A percentile compares a stretch with the other conserved stretches of the same genome.
Evolutionary conservation across 1,284 basidiomycete species (phyloP).

Genomic region (Butyriboletus appendiculatus): DNA sequence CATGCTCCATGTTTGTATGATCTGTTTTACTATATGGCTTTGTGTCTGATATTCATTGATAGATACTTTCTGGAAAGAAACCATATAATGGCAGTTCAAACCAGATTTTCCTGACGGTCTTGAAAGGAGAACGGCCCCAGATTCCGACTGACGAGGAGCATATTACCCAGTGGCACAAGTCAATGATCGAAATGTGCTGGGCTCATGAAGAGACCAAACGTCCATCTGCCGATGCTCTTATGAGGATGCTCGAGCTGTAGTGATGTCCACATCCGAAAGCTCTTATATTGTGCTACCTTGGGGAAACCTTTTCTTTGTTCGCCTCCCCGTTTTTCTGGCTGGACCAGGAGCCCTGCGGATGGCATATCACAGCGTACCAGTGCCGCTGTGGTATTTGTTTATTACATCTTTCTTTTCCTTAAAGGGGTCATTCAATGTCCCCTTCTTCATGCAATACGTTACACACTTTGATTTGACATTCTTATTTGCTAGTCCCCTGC

Average conservation of each 20-base stretch:
- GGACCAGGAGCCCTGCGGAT: neutral
- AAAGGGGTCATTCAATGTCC: too few species aligned
- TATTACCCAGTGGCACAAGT: constrained; percentile 6
- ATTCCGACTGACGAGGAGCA: constrained; percentile 8
- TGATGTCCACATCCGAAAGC: neutral
- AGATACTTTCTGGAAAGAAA: constrained; percentile 28
- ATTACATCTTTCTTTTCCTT: neutral
- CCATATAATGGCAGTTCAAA: constrained; percentile 18
- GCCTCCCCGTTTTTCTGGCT: neutral
- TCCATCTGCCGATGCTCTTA: constrained; percentile 18
- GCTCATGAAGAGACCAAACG: constrained; percentile 16
- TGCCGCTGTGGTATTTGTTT: neutral
- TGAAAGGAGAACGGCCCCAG: constrained; percentile 15
- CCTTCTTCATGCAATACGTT: neutral
- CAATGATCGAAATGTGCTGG: constrained; percentile 25
- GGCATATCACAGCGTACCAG: neutral
- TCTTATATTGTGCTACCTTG: neutral
- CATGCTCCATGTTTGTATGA: constrained; percentile 27
- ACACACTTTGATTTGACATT: neutral
- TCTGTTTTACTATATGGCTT: neutral
- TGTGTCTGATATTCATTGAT: constrained; percentile 12
- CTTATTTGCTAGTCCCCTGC: neutral
- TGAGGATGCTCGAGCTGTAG: constrained; percentile 7
- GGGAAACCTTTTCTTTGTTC: neutral
- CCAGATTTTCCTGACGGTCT: constrained; percentile 2